Percentiles rank a stretch among this genome's conserved stretches.
Conservation (phyloP, 352 stramenopile genomes). For the Phytophthora pini region DNA sequence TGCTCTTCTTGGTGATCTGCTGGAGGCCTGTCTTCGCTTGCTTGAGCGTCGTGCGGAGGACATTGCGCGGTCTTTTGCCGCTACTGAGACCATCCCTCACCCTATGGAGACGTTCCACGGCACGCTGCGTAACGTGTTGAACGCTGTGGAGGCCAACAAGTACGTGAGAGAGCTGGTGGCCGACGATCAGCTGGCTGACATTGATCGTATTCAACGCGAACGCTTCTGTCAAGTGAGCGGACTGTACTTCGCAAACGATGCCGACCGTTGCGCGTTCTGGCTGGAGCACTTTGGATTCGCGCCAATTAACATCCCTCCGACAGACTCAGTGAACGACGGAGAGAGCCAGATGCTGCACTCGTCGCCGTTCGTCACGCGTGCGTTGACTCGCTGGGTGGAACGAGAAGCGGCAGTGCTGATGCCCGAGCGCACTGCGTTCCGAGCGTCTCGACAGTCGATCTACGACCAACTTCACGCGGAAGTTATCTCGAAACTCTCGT, state of each 20-base stretch:
- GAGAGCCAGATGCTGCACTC: conserved; percentile 39
- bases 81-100: conserved; percentile 69
- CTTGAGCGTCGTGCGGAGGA: conserved; percentile 48
- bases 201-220: conserved; percentile 66
- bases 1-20: conserved; percentile 62
- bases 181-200: conserved; percentile 56
- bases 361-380: conserved; percentile 50
- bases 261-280: conserved; percentile 63
- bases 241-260: conserved; percentile 64
- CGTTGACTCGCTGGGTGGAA: conserved; percentile 59
- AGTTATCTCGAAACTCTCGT: conserved; percentile 63
- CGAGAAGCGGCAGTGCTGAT: conserved; percentile 63
- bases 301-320: conserved; percentile 36
- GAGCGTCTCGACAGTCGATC: conserved; percentile 65
- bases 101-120: conserved; percentile 81
- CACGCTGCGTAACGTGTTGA: conserved; percentile 76
- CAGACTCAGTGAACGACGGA: conserved; percentile 10
- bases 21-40: conserved; percentile 61
- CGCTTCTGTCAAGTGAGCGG: conserved; percentile 81
- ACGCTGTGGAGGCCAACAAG: conserved; percentile 69
- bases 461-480: conserved; percentile 70
- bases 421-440: conserved; percentile 67
- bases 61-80: conserved; percentile 47
- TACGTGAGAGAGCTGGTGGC: conserved; percentile 70
- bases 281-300: conserved; percentile 70